Percentiles rank a stretch among this genome's conserved stretches.
These are phyloP conservation scores for Ampelocalamus luodianensis DNA, from an alignment of 176 grass and related monocot genomes.

Conservation along the genomic window DNA sequence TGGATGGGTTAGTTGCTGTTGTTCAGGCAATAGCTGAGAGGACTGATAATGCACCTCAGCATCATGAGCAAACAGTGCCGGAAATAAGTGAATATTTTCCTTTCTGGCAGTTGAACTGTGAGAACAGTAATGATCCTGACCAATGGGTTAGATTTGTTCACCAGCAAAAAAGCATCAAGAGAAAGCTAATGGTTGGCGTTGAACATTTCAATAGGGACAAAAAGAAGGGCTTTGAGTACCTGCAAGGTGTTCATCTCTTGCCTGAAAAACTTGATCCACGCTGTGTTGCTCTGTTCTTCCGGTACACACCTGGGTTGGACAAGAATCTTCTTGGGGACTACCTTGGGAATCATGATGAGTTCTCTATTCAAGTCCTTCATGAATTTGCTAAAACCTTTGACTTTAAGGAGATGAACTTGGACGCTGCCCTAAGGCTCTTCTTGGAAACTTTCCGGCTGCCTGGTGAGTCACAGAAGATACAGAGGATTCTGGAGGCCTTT, in stretches of 20 bases:
- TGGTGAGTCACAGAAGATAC: slow-evolving; percentile 98
- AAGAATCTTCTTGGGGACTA: slow-evolving; percentile 95
- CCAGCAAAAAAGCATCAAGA: slow-evolving; percentile 85
- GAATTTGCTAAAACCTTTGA: slow-evolving; percentile 98
- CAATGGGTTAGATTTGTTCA: slow-evolving; percentile 89
- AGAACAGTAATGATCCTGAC: slow-evolving; percentile 67
- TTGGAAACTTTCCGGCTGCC: slow-evolving; percentile 95
- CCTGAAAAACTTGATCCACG: slow-evolving; percentile 90
- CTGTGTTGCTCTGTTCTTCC: slow-evolving; percentile 85
- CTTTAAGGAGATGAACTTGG: slow-evolving; percentile 93
- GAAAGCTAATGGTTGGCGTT: slow-evolving; percentile 77
- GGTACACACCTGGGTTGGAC: slow-evolving; percentile 86
- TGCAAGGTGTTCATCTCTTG: slow-evolving; percentile 88
- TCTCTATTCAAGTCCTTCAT: slow-evolving; percentile 80
- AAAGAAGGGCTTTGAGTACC: slow-evolving; percentile 92
- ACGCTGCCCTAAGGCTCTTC: slow-evolving; percentile 90
- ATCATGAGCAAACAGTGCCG: slow-evolving; percentile 51
- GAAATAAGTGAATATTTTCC: slow-evolving; percentile 89
- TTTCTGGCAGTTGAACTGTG: slow-evolving; percentile 84
- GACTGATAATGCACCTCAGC: slow-evolving; percentile 56
- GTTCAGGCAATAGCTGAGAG: slow-evolving; percentile 85
- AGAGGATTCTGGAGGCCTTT: slow-evolving; percentile 95
- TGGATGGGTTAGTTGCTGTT: slow-evolving; percentile 80
- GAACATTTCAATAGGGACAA: slow-evolving; percentile 95
- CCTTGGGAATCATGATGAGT: slow-evolving; percentile 93